These are phyloP conservation scores for Funneliformis mosseae DNA, from an alignment of 192 early-diverging fungal species.

Conservation along the genomic window DNA sequence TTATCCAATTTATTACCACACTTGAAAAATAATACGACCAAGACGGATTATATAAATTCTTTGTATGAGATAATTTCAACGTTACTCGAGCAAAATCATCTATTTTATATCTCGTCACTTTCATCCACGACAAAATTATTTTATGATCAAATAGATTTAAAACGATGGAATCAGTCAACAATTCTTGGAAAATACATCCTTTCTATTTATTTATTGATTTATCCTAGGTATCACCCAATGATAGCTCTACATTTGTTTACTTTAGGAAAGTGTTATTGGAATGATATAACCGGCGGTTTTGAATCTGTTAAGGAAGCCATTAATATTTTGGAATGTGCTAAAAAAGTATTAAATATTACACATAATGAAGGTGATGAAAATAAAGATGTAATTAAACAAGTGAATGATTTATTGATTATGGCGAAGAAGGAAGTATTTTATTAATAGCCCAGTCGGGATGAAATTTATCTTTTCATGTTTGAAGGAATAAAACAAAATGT, in stretches of 20 bases:
- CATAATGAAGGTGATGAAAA: slow-evolving; percentile 3
- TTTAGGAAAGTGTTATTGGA: slow-evolving; percentile 53
- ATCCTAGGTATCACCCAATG: slow-evolving; percentile 54
- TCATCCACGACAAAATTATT: slow-evolving; percentile 44
- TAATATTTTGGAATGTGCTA: neutral
- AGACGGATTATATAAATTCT: slow-evolving; percentile 32
- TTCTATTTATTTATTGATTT: slow-evolving; percentile 50
- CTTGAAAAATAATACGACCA: slow-evolving; percentile 39
- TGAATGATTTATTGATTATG: neutral
- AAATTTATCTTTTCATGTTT: too few species aligned
- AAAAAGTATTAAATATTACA: slow-evolving; percentile 9
- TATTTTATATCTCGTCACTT: slow-evolving; percentile 44
- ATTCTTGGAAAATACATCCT: slow-evolving; percentile 50
- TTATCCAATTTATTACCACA: slow-evolving; percentile 28
- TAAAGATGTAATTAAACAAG: slow-evolving; percentile 1
- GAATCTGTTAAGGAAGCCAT: neutral
- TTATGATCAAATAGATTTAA: slow-evolving; percentile 44
- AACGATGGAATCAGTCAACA: slow-evolving; percentile 43
- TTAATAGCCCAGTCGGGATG: too few species aligned
- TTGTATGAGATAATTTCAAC: slow-evolving; percentile 31
- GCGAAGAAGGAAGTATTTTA: neutral
- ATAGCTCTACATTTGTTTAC: slow-evolving; percentile 50
- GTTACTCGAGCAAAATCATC: slow-evolving; percentile 29
- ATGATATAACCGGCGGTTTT: slow-evolving; percentile 39
- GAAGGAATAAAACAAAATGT: too few species aligned